A percentile compares a stretch with the other conserved stretches of the same genome.
Evolutionary conservation across 148 eudicot species (phyloP).

Genomic region (Nyssa sinensis): DNA sequence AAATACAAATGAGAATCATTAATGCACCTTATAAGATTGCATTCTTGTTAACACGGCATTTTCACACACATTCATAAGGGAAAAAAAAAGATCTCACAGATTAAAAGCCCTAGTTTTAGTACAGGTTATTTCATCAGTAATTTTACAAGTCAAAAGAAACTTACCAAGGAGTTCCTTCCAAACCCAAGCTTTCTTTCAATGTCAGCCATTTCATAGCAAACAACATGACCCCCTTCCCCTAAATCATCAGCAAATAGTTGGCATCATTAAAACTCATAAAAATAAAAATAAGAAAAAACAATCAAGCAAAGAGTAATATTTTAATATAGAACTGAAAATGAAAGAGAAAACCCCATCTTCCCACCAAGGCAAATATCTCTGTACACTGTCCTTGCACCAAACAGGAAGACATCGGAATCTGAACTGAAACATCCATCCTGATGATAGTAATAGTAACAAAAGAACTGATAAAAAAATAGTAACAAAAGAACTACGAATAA

Average conservation of each 20-base stretch:
- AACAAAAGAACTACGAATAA: too few relatives aligned
- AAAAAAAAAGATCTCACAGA: not conserved
- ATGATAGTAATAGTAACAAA: not conserved
- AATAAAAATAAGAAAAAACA: constrained; percentile 1
- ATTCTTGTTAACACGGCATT: not conserved
- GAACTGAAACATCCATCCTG: constrained; percentile 98
- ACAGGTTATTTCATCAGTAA: constrained; percentile 1
- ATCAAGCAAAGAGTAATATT: constrained; percentile 1
- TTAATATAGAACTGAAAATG: not conserved
- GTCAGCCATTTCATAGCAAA: constrained; percentile 93
- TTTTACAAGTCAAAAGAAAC: constrained; percentile 12
- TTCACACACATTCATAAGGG: not conserved
- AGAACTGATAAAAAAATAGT: constrained; percentile 5
- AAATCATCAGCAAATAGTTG: constrained; percentile 14
- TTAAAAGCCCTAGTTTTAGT: too few relatives aligned
- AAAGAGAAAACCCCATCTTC: constrained; percentile 12
- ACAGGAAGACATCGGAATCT: constrained; percentile 90
- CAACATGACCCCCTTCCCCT: constrained; percentile 88
- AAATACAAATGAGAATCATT: too few relatives aligned
- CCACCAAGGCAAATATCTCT: constrained; percentile 97
- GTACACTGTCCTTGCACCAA: constrained; percentile 98
- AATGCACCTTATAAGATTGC: not conserved
- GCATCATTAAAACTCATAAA: constrained; percentile 7
- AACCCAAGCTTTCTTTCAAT: constrained; percentile 85
- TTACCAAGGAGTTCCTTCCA: constrained; percentile 86